Evolutionary conservation across 2,329 filamentous ascomycete genomes (phyloP), one percentile per base, ranked within the genome.

Genomic region (Ceratocystiopsis sp.): DNA sequence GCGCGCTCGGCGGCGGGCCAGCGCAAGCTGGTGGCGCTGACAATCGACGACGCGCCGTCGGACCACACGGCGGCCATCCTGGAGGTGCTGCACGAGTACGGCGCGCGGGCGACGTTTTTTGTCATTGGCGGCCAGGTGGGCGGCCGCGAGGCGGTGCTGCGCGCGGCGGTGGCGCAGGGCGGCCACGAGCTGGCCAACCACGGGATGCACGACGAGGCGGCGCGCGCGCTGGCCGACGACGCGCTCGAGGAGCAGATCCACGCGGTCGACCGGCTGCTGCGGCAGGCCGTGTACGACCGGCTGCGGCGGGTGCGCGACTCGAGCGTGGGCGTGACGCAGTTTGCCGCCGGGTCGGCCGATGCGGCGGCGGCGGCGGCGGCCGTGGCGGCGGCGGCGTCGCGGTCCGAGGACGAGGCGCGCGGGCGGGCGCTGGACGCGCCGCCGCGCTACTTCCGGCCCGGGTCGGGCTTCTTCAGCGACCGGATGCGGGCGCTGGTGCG

Each of bases 41-140:
- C 84, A 1, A 80, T 94, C 53, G 86, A 94, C 63, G 86, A 94
- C 61, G 81, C 78, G 25, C 86, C 86, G 0, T 87, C 81, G 2
- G 60, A 69, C 37, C 69, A 83, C 57, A 93, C 86, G 2, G 55
- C 60, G 38, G 73, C 78, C 44, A 86, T 94, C 46, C 62, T 86
- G 43, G 61, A 74, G 37, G 62, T 84, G 0, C 66, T 94, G n/a
- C 63, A 67, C 42, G 65, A 66, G 19, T 69, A 84, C 54, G 67
- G 71, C 45, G 84, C 80, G 14, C 73, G 68, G 17, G 86, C 86
- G 0, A 94, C 86, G 0, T 91, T 93, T 58, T 95, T 94, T 59
- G 69, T 93, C 32, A 93, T 94, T 52, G 86, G 86, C 10, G 71
- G 70, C 3, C 85, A 94, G 61, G 76, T 84, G 11, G 51, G 64